Evolutionary conservation across 2,329 filamentous ascomycete genomes (phyloP).

Genomic region (Scedosporium dehoogii): DNA sequence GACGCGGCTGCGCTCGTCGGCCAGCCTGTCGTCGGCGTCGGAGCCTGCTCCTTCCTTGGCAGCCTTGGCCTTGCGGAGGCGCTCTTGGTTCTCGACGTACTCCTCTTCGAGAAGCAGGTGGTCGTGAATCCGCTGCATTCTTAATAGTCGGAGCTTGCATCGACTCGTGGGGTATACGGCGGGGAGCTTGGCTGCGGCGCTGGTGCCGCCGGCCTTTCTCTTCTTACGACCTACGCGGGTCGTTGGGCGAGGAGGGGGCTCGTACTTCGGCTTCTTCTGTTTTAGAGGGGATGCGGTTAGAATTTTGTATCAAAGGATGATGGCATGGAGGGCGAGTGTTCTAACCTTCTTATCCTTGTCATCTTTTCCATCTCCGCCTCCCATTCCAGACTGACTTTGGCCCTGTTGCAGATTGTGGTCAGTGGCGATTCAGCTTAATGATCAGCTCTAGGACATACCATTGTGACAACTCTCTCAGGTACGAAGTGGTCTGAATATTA

Average conservation of each 20-base stretch:
- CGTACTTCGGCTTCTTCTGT: slow-evolving; percentile 99
- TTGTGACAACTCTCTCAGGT: background rate
- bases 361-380: slow-evolving; percentile 67
- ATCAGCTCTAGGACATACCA: background rate
- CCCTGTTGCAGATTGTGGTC: slow-evolving; percentile 38
- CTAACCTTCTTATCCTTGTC: slow-evolving; percentile 90
- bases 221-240: slow-evolving; percentile 97
- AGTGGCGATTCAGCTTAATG: background rate
- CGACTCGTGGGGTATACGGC: slow-evolving; percentile 89
- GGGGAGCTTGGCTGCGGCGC: slow-evolving; percentile 89
- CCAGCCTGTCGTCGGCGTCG: slow-evolving; percentile 74
- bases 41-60: slow-evolving; percentile 63
- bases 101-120: slow-evolving; percentile 95
- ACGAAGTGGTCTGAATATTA: background rate
- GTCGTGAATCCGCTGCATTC: slow-evolving; percentile 98
- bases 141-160: slow-evolving; percentile 93
- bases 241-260: slow-evolving; percentile 91
- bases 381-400: slow-evolving; percentile 82
- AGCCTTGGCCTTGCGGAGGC: slow-evolving; percentile 82
- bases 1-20: slow-evolving; percentile 87
- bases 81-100: slow-evolving; percentile 98
- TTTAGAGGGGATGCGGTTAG: slow-evolving; percentile 3
- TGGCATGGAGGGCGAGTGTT: background rate
- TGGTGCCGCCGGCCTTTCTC: slow-evolving; percentile 88
- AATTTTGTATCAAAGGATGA: background rate